Conservation (phyloP, 768 basidiomycete species). For the Podaxis rugospora region DNA sequence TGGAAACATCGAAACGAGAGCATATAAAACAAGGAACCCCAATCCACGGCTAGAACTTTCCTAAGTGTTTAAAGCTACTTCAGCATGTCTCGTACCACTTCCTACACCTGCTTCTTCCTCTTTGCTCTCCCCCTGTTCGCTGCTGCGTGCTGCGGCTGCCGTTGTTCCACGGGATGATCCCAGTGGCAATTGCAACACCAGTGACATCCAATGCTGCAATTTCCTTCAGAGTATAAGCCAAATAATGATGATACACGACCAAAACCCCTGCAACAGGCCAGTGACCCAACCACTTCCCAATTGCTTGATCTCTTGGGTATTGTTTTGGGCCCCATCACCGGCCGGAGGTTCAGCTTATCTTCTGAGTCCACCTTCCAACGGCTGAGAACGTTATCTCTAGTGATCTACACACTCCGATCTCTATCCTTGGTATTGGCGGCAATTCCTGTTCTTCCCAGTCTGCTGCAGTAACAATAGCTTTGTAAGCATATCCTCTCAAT, state of each 20-base stretch:
- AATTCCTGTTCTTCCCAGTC: conserved; percentile 21
- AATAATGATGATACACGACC: not conserved
- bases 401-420: conserved; percentile 22
- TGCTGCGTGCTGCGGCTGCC: conserved; percentile 18
- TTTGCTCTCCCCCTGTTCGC: conserved; percentile 21
- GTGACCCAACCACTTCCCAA: not conserved
- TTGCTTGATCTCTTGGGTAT: conserved; percentile 10
- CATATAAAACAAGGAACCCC: too few relatives aligned
- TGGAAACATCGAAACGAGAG: too few relatives aligned
- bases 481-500: conserved; percentile 15
- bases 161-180: not conserved
- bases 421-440: conserved; percentile 14
- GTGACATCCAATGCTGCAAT: conserved; percentile 18
- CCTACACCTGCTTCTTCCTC: not conserved
- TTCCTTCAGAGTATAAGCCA: conserved; percentile 10
- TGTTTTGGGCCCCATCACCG: conserved; percentile 17
- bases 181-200: not conserved
- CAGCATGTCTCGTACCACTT: too few relatives aligned
- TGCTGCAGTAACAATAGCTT: conserved; percentile 23
- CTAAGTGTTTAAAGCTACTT: too few relatives aligned
- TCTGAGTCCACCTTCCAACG: not conserved
- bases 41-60: too few relatives aligned
- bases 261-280: not conserved
- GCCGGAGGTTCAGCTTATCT: not conserved
- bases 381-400: not conserved